Conservation (phyloP, 805 yeast genomes). For the Blastobotrys americana region DNA sequence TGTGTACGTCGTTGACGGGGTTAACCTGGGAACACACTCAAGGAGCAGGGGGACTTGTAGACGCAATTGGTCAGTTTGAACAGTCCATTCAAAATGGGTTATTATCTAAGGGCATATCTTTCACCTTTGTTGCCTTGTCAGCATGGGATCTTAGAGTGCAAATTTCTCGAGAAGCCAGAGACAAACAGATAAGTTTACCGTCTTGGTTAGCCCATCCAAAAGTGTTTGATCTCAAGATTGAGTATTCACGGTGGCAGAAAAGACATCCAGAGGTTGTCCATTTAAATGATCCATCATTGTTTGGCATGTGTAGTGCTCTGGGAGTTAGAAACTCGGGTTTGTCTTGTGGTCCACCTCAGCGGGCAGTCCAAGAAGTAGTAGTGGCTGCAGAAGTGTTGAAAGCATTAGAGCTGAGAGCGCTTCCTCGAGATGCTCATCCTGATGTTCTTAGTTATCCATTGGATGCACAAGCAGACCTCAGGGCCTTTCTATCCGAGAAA, state of each 20-base stretch:
- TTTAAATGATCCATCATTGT: constrained; percentile 24
- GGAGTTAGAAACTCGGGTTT: constrained; percentile 32
- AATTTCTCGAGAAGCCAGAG: constrained; percentile 74
- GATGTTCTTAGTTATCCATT: constrained; percentile 63
- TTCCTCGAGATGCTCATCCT: constrained; percentile 42
- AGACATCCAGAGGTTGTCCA: constrained; percentile 47
- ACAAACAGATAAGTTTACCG: constrained; percentile 64
- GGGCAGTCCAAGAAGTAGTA: constrained; percentile 42
- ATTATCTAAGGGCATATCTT: constrained; percentile 40
- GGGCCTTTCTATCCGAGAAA: constrained; percentile 58
- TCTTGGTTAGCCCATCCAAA: constrained; percentile 67
- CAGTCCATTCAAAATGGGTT: constrained; percentile 35
- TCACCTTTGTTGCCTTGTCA: constrained; percentile 59
- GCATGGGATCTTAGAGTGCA: constrained; percentile 71
- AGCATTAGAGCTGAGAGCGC: constrained; percentile 40
- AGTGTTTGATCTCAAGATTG: constrained; percentile 68
- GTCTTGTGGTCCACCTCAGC: constrained; percentile 23
- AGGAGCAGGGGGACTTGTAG: constrained; percentile 52
- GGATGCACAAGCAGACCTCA: constrained; percentile 67
- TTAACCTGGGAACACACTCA: constrained; percentile 57
- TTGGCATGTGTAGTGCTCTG: constrained; percentile 42
- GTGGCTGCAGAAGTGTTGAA: constrained; percentile 40
- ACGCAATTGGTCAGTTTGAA: constrained; percentile 54
- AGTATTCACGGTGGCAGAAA: constrained; percentile 64
- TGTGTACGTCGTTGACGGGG: constrained; percentile 33